Conservation (phyloP, 352 stramenopile genomes). For the Globisporangium rhizosaccharum region DNA sequence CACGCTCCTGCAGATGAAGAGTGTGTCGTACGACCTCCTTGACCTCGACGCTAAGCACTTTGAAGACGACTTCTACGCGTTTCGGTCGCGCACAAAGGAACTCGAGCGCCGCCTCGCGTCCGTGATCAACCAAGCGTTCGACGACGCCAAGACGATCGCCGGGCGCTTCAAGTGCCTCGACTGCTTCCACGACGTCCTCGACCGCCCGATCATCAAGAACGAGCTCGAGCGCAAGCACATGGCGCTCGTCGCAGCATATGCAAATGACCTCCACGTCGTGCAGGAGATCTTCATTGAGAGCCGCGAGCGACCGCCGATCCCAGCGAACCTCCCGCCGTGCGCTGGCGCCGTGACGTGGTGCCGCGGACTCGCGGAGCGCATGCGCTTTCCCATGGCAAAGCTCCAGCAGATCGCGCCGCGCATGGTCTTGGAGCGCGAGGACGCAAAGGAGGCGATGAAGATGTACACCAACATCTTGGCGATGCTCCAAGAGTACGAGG, state of each 20-base stretch:
- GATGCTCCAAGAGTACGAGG: conserved; percentile 76
- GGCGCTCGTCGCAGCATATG: conserved; percentile 71
- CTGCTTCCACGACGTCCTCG: conserved; percentile 86
- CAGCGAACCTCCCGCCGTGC: conserved; percentile 87
- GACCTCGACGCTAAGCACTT: conserved; percentile 88
- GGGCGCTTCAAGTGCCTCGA: conserved; percentile 90
- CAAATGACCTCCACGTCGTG: conserved; percentile 74
- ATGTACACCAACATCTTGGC: conserved; percentile 86
- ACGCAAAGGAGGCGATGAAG: conserved; percentile 88
- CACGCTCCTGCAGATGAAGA: conserved; percentile 68
- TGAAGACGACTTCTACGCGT: conserved; percentile 90
- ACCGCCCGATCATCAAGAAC: conserved; percentile 82
- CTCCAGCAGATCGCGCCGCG: conserved; percentile 71
- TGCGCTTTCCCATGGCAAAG: conserved; percentile 89
- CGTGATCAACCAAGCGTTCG: conserved; percentile 90
- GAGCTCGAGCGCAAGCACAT: conserved; percentile 88
- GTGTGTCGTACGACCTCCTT: conserved; percentile 85
- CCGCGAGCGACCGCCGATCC: conserved; percentile 79
- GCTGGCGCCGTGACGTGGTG: conserved; percentile 90
- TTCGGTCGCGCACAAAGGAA: conserved; percentile 86
- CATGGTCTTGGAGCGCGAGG: conserved; percentile 83
- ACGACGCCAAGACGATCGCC: conserved; percentile 87
- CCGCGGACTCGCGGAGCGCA: conserved; percentile 75
- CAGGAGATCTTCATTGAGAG: conserved; percentile 90
- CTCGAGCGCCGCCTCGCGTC: conserved; percentile 82